Conservation (phyloP, 225 moss, liverwort and hornwort genomes). For the Lunularia cruciata region DNA sequence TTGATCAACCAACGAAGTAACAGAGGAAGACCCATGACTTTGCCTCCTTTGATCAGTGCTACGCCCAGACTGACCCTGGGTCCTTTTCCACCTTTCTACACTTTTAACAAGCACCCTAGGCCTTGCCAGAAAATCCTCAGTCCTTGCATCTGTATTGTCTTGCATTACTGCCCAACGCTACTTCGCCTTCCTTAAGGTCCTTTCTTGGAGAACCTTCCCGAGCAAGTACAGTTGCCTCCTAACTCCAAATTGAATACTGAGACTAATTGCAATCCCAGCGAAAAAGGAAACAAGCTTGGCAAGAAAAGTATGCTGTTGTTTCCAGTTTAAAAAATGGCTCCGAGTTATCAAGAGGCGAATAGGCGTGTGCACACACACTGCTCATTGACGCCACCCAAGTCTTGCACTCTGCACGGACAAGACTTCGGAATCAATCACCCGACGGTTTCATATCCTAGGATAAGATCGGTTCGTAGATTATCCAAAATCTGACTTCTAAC, state of each 20-base stretch:
- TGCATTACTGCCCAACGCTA: slow-evolving; percentile 13
- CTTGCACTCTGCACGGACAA: background rate
- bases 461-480: too few species aligned
- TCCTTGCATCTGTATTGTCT: slow-evolving; percentile 8
- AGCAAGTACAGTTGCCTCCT: background rate
- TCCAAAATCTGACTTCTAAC: too few species aligned
- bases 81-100: slow-evolving; percentile 13
- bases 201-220: background rate
- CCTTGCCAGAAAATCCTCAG: slow-evolving; percentile 4
- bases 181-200: background rate
- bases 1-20: background rate
- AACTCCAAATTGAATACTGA: background rate
- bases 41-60: background rate
- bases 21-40: background rate
- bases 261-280: background rate
- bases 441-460: too few species aligned
- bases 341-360: background rate
- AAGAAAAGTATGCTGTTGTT: background rate
- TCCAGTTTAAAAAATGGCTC: background rate
- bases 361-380: background rate
- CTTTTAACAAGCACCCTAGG: background rate
- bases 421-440: background rate
- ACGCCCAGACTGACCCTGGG: background rate
- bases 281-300: background rate
- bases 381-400: background rate